phyloP scores from a whole-genome alignment of 495 filamentous ascomycete genomes.

The Lophiotrema nucula region DNA sequence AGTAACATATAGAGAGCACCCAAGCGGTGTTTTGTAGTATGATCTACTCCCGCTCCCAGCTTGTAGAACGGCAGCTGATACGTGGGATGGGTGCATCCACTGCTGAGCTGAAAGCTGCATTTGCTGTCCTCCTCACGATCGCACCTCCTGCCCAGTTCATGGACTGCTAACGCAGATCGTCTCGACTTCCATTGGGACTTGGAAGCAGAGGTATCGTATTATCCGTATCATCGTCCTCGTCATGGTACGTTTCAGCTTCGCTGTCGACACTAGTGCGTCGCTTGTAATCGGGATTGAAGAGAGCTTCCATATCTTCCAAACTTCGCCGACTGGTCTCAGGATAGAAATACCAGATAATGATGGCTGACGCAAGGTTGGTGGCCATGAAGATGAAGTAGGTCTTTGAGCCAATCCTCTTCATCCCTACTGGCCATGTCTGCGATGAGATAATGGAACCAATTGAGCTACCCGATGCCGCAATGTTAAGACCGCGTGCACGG shows the following conservation, averaged over 20 bases:
- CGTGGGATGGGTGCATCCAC: too few relatives aligned
- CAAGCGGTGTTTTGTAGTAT: too few relatives aligned
- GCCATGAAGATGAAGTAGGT: constrained; percentile 61
- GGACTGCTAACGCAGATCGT: too few relatives aligned
- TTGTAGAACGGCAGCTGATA: too few relatives aligned
- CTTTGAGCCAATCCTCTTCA: constrained; percentile 52
- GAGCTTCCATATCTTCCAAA: constrained; percentile 31
- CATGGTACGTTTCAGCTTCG: constrained; percentile 12
- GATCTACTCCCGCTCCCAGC: too few relatives aligned
- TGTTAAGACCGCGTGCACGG: constrained; percentile 52
- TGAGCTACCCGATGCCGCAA: constrained; percentile 51
- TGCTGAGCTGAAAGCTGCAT: too few relatives aligned
- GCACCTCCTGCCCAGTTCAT: too few relatives aligned
- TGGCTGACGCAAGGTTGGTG: constrained; percentile 51
- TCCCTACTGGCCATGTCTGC: constrained; percentile 55
- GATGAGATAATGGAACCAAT: constrained; percentile 52
- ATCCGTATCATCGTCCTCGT: constrained; percentile 17
- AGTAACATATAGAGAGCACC: too few relatives aligned
- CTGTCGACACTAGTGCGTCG: neutral
- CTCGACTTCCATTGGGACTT: too few relatives aligned
- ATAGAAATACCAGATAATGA: constrained; percentile 30
- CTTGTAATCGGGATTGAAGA: constrained; percentile 19
- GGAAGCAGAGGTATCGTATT: constrained; percentile 10
- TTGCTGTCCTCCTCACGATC: too few relatives aligned
- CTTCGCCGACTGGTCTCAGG: constrained; percentile 28